Evolutionary conservation across 2,329 filamentous ascomycete species (phyloP).

Genomic region (Cladophialophora carrionii): DNA sequence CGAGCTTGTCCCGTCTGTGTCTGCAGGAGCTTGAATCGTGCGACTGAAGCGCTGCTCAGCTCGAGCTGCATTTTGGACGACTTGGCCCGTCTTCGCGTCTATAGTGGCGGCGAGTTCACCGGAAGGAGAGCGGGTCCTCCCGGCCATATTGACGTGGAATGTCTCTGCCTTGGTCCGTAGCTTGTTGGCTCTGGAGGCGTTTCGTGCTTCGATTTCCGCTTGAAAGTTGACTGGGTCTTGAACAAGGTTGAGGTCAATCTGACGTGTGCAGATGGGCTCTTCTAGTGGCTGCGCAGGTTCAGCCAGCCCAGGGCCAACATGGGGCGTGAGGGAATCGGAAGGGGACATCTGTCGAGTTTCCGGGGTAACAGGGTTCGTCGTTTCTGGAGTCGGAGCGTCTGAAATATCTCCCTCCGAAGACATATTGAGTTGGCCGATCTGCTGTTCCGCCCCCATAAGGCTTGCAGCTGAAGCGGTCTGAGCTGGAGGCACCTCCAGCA

Average conservation of each 20-base stretch:
- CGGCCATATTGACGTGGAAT: conserved; percentile 25
- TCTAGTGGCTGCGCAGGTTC: conserved; percentile 38
- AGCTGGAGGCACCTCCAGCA: conserved; percentile 43
- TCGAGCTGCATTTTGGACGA: conserved; percentile 32
- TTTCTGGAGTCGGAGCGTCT: conserved; percentile 41
- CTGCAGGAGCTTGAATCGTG: conserved; percentile 18
- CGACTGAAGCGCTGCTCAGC: conserved; percentile 36
- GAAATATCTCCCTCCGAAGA: conserved; percentile 46
- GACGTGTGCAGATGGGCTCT: conserved; percentile 42
- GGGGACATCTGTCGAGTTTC: conserved; percentile 42
- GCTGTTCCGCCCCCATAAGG: conserved; percentile 53
- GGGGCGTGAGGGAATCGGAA: conserved; percentile 23
- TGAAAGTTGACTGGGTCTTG: conserved; percentile 33
- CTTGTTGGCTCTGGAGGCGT: conserved; percentile 35
- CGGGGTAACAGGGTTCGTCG: conserved; percentile 43
- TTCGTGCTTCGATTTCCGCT: conserved; percentile 30
- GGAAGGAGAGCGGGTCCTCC: conserved; percentile 14
- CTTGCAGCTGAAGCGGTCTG: conserved; percentile 49
- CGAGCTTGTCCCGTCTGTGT: conserved; percentile 22
- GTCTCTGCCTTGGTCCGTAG: conserved; percentile 34
- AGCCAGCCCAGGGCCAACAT: conserved; percentile 33
- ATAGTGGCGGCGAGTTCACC: conserved; percentile 48
- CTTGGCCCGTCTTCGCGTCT: conserved; percentile 49
- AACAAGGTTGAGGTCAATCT: conserved; percentile 45
- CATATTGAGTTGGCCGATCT: conserved; percentile 54